Base-by-base conservation (phyloP, 1,284 basidiomycete species). In the Tilletia indica region DNA sequence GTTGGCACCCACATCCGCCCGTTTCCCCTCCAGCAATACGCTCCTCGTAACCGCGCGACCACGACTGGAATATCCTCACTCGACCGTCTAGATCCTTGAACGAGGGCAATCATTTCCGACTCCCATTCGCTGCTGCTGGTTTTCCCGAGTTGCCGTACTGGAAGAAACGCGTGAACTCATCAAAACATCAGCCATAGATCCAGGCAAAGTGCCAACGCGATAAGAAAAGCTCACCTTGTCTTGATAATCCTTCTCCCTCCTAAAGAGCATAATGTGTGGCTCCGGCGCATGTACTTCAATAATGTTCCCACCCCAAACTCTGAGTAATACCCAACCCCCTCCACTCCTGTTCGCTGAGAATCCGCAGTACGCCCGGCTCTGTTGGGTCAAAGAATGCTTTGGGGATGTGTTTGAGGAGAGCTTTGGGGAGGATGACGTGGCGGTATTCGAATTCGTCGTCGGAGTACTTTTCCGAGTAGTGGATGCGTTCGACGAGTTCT, bases 291-390 rank as follows among this genome's bases (percentile, higher is more conserved):
- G 95, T 49, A 97, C 93, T 87, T 96, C 95, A 80, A 80, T 97
- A 97, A 82, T 97, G 94, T 83, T 94, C 92, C 95, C 95, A 98
- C 11, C 95, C 95, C 67, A 96, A 87, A 85, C 93, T 94, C 85
- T 97, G 95, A 42, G 92, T 93, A 81, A 97, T 97, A 12, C 95
- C 95, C 73, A 98, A 94, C 0, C 92, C 92, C 82, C 95, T 88
- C 95, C 95, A 98, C 86, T 98, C 95, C 56, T 89, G 85, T 84
- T 97, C 95, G 3, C 88, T 86, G 70, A 97, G 86, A 70, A 97
- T 89, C 8, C 94, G 89, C 72, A 97, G 88, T 4, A 91, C 90
- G 5, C 92, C 92, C 39, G 89, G 87, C 75, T 92, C 89, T 78
- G 94, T 91, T 1, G 85, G 85, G 49, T 88, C 86, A 79, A 89